Evolutionary conservation across 2,329 filamentous ascomycete genomes (phyloP).

Genomic region (Blastomyces percursus): DNA sequence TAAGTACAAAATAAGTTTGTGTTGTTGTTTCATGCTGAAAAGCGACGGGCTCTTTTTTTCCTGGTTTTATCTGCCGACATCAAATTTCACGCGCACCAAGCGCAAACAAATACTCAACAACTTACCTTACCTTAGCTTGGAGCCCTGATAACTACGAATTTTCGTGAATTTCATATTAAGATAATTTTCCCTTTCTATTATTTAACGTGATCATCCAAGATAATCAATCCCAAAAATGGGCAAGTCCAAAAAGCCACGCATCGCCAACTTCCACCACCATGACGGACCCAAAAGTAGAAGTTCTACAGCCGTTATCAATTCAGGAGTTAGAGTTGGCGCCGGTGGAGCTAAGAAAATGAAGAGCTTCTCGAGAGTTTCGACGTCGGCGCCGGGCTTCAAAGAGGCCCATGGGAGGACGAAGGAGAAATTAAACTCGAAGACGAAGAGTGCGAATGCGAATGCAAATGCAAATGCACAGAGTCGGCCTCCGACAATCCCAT

Average conservation of each 20-base stretch:
- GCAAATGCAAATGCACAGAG: constrained; percentile 12
- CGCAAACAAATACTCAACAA: background rate
- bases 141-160: background rate
- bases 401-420: constrained; percentile 2
- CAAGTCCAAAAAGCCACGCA: constrained; percentile 18
- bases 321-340: background rate
- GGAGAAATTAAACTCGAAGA: constrained; percentile 14
- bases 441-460: constrained; percentile 11
- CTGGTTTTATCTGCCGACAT: background rate
- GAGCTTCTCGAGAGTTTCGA: constrained; percentile 20
- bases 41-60: background rate
- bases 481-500: constrained; percentile 28
- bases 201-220: background rate
- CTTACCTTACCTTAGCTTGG: background rate
- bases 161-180: background rate
- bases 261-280: constrained; percentile 10
- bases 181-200: background rate
- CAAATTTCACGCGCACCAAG: background rate
- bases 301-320: background rate
- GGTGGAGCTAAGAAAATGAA: constrained; percentile 19
- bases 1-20: background rate
- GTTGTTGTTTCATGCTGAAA: background rate
- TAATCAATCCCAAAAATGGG: constrained; percentile 15
- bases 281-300: constrained; percentile 4
- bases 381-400: constrained; percentile 4